Conservation (phyloP, 2,329 filamentous ascomycete genomes). For the Alternaria angustiovoidea region DNA sequence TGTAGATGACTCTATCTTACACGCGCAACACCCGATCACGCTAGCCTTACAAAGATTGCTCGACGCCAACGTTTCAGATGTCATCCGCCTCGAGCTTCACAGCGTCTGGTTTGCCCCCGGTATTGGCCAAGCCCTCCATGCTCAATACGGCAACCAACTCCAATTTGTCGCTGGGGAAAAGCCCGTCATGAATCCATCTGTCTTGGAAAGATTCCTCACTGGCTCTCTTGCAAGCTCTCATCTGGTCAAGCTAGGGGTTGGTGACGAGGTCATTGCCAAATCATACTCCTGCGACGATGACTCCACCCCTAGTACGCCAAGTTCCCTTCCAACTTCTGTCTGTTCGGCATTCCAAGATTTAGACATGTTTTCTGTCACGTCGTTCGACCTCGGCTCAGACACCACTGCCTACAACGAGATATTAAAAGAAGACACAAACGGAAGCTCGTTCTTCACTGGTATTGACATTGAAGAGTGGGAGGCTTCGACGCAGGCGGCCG, state of each 20-base stretch:
- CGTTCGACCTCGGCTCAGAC: conserved; percentile 13
- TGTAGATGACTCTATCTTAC: conserved; percentile 29
- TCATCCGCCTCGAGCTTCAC: conserved; percentile 15
- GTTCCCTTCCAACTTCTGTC: conserved; percentile 16
- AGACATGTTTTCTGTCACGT: conserved; percentile 22
- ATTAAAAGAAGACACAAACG: neutral
- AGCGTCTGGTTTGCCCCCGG: conserved; percentile 24
- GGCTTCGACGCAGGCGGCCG: neutral
- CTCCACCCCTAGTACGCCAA: neutral
- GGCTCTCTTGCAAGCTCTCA: conserved; percentile 16
- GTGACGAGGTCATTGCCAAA: conserved; percentile 11
- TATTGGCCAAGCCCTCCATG: conserved; percentile 15
- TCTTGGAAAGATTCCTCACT: conserved; percentile 12
- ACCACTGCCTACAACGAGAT: neutral
- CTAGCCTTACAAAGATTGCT: conserved; percentile 19
- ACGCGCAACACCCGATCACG: conserved; percentile 23
- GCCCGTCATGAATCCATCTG: neutral
- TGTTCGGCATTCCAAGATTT: conserved; percentile 20
- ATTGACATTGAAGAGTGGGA: conserved; percentile 24
- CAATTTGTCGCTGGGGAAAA: conserved; percentile 5
- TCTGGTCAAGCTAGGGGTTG: conserved; percentile 15
- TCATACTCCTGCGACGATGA: neutral
- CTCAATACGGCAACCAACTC: conserved; percentile 11
- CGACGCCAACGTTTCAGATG: conserved; percentile 12
- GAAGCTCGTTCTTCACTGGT: conserved; percentile 20